Percentiles rank a stretch among this genome's conserved stretches.
phyloP scores from a whole-genome alignment of 306 rosid species.

The Cucurbita moschata region DNA sequence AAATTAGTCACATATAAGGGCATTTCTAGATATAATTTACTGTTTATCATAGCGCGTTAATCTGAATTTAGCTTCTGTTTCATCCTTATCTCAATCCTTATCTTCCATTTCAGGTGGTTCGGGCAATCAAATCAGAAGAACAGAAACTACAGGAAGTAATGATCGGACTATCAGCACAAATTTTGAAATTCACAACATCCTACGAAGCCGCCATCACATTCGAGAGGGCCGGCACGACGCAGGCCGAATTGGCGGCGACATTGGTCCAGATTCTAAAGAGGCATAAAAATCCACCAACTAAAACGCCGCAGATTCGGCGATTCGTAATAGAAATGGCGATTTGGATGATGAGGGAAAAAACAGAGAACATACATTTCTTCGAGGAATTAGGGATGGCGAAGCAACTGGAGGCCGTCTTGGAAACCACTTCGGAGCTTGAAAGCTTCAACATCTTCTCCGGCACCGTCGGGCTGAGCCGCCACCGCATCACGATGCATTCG shows the following conservation, averaged over 20 bases:
- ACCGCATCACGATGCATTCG: conserved; percentile 53
- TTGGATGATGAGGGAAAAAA: conserved; percentile 80
- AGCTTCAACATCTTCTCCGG: conserved; percentile 91
- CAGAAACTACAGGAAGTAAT: conserved; percentile 82
- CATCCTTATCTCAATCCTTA: conserved; percentile 12
- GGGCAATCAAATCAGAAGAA: conserved; percentile 51
- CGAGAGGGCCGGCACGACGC: conserved; percentile 40
- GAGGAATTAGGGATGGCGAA: conserved; percentile 37
- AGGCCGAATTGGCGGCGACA: conserved; percentile 37
- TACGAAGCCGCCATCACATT: conserved; percentile 48
- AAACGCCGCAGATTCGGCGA: conserved; percentile 80
- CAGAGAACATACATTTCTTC: conserved; percentile 30
- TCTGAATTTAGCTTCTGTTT: not conserved
- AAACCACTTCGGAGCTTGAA: conserved; percentile 95
- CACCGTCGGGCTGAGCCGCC: conserved; percentile 67
- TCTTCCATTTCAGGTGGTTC: conserved; percentile 27
- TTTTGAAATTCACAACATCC: conserved; percentile 48
- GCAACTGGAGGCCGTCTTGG: conserved; percentile 58
- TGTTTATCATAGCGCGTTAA: not conserved
- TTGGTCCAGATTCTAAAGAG: conserved; percentile 47
- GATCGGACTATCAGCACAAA: conserved; percentile 72
- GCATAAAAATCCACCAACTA: conserved; percentile 47
- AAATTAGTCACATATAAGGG: not conserved
- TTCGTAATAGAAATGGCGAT: conserved; percentile 61
- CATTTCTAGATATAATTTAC: not conserved